Percentiles rank a stretch among this genome's conserved stretches.
Evolutionary conservation across 2,329 filamentous ascomycete genomes (phyloP).

Genomic region (Colletotrichum shisoi): DNA sequence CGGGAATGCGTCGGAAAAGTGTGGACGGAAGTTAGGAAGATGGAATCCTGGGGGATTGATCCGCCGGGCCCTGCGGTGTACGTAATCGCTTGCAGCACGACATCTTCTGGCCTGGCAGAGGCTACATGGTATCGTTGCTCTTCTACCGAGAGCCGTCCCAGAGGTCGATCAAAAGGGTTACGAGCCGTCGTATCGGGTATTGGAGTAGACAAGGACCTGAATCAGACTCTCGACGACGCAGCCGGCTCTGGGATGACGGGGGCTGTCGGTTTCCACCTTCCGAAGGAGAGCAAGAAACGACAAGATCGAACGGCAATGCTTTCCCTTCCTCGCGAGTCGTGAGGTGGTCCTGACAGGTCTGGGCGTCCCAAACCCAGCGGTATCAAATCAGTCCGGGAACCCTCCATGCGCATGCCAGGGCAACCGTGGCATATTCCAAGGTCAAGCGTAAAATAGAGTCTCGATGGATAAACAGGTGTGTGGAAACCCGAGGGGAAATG

Average conservation of each 20-base stretch:
- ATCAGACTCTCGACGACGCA: not conserved
- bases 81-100: not conserved
- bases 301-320: conserved; percentile 17
- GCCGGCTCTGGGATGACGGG: conserved; percentile 10
- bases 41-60: not conserved
- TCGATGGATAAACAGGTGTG: not conserved
- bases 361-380: conserved; percentile 27
- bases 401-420: not conserved
- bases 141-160: not conserved
- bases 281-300: conserved; percentile 29
- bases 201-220: not conserved
- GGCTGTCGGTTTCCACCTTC: not conserved
- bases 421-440: not conserved
- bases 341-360: conserved; percentile 26
- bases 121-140: no score
- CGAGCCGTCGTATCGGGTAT: conserved; percentile 5
- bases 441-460: conserved; percentile 17
- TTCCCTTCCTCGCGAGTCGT: conserved; percentile 2
- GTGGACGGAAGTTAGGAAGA: not conserved
- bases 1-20: not conserved
- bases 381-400: not conserved
- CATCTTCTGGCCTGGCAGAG: not conserved
- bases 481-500: not conserved
- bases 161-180: not conserved
- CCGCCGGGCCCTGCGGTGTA: not conserved